Evolutionary conservation across 345 rosid species (phyloP), one percentile per base, ranked within the genome.

Genomic region (Arabis hirsuta): DNA sequence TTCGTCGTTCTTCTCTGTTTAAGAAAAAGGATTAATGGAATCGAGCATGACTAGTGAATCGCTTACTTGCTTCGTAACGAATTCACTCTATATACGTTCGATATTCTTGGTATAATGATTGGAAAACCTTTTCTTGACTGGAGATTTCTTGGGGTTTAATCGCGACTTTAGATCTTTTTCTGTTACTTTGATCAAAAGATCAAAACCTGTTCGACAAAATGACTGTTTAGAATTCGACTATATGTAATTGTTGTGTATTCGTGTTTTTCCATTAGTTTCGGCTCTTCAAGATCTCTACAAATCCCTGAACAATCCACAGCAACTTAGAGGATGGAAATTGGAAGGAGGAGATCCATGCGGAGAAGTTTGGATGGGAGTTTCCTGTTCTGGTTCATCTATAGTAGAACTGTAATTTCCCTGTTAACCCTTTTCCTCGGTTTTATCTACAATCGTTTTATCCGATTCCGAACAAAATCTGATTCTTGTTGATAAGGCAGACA

Each of bases 281-380:
- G 90, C 83, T 53, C 91, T 94, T 48, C 80, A 85, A 60, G 85
- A 86, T 82, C 82, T 89, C 62, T 89, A 81, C 76, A 74, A 44
- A 41, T 76, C 90, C 16, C 77, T 94, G 71, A 84, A 82, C 44
- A 62, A 53, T 74, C 84, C 96, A 29, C 72, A 65, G 29, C 87
- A 86, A 82, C 87, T 95, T 55, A 87, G 78, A 59, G 83, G 88
- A 53, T 95, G 99, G 99, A 87, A 62, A 72, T 12, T 54, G 29
- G 80, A 81, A 29, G 88, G 92, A 39, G 91, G 92, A 44, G 97
- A 91, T 83, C 97, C 98, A 7, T 94, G 97, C 62, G 73, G 77
- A 31, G 93, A 88, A 74, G 79, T 78, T 13, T 95, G 99, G 99
- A 86, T 73, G n/a, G 96, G 97, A 73, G 88, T 95, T 43, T 80